A percentile compares a stretch with the other conserved stretches of the same genome.
Conservation (phyloP, 257 asterid genomes). For the Linderniella brevidens region DNA sequence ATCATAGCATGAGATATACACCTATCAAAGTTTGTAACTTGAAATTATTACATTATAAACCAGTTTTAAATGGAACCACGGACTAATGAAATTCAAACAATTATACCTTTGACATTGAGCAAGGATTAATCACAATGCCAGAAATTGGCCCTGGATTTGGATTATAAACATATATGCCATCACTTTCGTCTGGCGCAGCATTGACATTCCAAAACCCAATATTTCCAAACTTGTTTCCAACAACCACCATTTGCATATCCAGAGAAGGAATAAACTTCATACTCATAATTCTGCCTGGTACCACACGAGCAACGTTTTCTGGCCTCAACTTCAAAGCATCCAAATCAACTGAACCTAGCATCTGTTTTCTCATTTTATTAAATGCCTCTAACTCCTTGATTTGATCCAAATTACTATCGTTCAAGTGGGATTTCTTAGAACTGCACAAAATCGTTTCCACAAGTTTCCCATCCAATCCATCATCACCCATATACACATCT, state of each 20-base stretch:
- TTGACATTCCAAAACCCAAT: conserved; percentile 74
- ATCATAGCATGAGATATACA: conserved; percentile 68
- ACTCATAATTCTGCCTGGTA: conserved; percentile 56
- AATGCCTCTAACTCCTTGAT: background rate
- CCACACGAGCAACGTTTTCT: conserved; percentile 52
- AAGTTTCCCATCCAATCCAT: conserved; percentile 26
- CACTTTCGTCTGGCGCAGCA: conserved; percentile 41
- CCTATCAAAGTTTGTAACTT: conserved; percentile 30
- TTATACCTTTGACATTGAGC: conserved; percentile 50
- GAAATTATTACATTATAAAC: background rate
- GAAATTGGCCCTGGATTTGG: conserved; percentile 77
- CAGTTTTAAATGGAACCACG: background rate
- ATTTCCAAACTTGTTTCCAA: conserved; percentile 68
- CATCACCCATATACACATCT: conserved; percentile 35
- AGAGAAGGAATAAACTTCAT: conserved; percentile 50
- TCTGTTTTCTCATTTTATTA: conserved; percentile 11
- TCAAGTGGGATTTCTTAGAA: conserved; percentile 11
- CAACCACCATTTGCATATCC: conserved; percentile 49
- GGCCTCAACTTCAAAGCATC: conserved; percentile 40
- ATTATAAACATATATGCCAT: conserved; percentile 53
- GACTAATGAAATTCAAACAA: background rate
- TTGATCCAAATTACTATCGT: conserved; percentile 8
- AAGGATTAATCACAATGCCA: conserved; percentile 46
- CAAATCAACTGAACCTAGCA: conserved; percentile 22
- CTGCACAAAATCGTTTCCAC: conserved; percentile 16